Evolutionary conservation across 495 filamentous ascomycete species (phyloP).

Genomic region (Podospora bellae-mahoneyi): DNA sequence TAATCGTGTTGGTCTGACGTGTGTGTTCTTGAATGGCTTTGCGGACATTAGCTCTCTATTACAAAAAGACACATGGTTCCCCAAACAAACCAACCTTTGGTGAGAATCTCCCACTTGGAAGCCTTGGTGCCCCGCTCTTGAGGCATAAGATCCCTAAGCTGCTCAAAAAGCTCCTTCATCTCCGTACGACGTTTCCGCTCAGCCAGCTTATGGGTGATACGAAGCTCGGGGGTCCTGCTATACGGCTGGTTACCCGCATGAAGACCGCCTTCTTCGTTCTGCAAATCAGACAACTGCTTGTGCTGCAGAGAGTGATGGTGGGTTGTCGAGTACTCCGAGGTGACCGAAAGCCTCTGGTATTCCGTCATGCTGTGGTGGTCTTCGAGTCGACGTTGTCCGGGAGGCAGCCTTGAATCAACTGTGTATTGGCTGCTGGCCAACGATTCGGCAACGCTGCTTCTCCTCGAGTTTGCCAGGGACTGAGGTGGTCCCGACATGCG

Average conservation of each 20-base stretch:
- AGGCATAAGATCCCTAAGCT: slow-evolving; percentile 75
- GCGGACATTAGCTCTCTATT: slow-evolving; percentile 14
- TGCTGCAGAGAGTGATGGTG: slow-evolving; percentile 78
- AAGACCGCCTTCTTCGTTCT: slow-evolving; percentile 53
- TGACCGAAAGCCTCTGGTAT: slow-evolving; percentile 27
- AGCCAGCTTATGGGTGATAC: slow-evolving; percentile 92
- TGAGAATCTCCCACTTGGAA: slow-evolving; percentile 99
- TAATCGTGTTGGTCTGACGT: slow-evolving; percentile 40
- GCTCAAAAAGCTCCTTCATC: slow-evolving; percentile 97
- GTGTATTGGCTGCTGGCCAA: slow-evolving; percentile 71
- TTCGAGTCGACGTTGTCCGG: slow-evolving; percentile 64
- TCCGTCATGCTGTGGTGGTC: slow-evolving; percentile 42
- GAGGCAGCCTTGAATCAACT: slow-evolving; percentile 63
- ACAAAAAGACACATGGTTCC: neutral
- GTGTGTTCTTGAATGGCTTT: slow-evolving; percentile 56
- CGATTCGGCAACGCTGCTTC: slow-evolving; percentile 71
- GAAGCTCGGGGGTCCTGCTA: slow-evolving; percentile 89
- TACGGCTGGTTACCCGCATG: slow-evolving; percentile 70
- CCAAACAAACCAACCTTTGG: slow-evolving; percentile 62
- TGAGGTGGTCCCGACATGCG: slow-evolving; percentile 42
- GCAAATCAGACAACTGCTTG: slow-evolving; percentile 64
- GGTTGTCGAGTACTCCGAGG: slow-evolving; percentile 43
- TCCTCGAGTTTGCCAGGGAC: slow-evolving; percentile 61
- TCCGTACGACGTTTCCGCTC: slow-evolving; percentile 94
- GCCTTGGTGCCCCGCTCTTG: slow-evolving; percentile 87